phyloP scores from a whole-genome alignment of 768 basidiomycete genomes.

The Auriculariales sp. region DNA sequence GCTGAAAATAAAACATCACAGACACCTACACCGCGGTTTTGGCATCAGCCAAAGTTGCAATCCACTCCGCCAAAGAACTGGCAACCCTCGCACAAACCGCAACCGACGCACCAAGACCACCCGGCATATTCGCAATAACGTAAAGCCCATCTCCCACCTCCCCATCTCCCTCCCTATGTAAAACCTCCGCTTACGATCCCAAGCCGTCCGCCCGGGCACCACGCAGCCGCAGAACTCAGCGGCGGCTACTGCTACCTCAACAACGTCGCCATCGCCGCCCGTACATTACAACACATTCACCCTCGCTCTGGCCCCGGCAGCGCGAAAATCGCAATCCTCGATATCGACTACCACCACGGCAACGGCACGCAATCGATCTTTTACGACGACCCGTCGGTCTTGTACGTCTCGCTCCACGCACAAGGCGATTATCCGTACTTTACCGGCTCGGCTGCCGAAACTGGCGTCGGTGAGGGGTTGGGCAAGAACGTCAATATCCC shows the following conservation, averaged over 20 bases:
- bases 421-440: constrained; percentile 19
- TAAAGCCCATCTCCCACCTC: no score
- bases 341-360: constrained; percentile 24
- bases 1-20: background rate
- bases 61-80: constrained; percentile 13
- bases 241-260: constrained; percentile 23
- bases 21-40: constrained; percentile 17
- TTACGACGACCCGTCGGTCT: constrained; percentile 16
- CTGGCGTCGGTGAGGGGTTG: constrained; percentile 12
- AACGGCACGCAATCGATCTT: constrained; percentile 21
- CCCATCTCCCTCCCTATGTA: no score
- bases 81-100: background rate
- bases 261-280: constrained; percentile 19
- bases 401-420: constrained; percentile 20
- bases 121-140: constrained; percentile 1
- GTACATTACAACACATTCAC: constrained; percentile 11
- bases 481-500: constrained; percentile 18
- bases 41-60: constrained; percentile 14
- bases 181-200: no score
- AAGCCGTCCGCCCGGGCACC: constrained; percentile 20
- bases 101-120: background rate
- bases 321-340: constrained; percentile 19
- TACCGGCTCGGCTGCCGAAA: constrained; percentile 15
- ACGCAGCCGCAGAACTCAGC: constrained; percentile 15
- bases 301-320: no score